phyloP scores from a whole-genome alignment of 2,329 filamentous ascomycete species.

The Cryphonectria radicalis region DNA sequence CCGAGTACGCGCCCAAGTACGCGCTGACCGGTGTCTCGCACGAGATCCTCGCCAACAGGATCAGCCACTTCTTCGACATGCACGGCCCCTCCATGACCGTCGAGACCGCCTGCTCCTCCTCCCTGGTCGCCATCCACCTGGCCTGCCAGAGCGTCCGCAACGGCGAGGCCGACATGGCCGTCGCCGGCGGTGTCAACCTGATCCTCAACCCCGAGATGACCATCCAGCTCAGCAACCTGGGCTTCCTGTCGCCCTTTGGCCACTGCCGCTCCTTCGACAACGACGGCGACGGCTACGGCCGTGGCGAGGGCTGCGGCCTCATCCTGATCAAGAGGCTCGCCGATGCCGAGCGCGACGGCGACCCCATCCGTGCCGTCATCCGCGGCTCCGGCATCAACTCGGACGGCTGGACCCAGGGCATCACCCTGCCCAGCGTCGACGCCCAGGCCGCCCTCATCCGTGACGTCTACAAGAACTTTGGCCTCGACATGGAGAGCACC shows the following conservation, averaged over 20 bases:
- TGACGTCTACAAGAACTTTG: constrained; percentile 35
- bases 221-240: constrained; percentile 24
- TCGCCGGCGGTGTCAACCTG: constrained; percentile 51
- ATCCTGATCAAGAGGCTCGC: constrained; percentile 60
- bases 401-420: constrained; percentile 58
- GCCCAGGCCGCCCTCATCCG: constrained; percentile 43
- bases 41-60: constrained; percentile 55
- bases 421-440: constrained; percentile 32
- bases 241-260: constrained; percentile 35
- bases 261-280: constrained; percentile 56
- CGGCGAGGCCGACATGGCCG: constrained; percentile 33
- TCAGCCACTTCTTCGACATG: constrained; percentile 58
- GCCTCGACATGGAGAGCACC: constrained; percentile 23
- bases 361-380: constrained; percentile 58
- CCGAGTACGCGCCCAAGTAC: constrained; percentile 51
- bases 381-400: constrained; percentile 55
- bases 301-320: constrained; percentile 62
- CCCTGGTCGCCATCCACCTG: constrained; percentile 54
- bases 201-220: constrained; percentile 49
- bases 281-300: constrained; percentile 62
- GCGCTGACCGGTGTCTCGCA: constrained; percentile 53
- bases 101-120: constrained; percentile 61
- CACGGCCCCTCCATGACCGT: constrained; percentile 57
- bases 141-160: constrained; percentile 47
- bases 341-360: constrained; percentile 60